phyloP scores from a whole-genome alignment of 495 filamentous ascomycete species.

The Parathielavia appendiculata region DNA sequence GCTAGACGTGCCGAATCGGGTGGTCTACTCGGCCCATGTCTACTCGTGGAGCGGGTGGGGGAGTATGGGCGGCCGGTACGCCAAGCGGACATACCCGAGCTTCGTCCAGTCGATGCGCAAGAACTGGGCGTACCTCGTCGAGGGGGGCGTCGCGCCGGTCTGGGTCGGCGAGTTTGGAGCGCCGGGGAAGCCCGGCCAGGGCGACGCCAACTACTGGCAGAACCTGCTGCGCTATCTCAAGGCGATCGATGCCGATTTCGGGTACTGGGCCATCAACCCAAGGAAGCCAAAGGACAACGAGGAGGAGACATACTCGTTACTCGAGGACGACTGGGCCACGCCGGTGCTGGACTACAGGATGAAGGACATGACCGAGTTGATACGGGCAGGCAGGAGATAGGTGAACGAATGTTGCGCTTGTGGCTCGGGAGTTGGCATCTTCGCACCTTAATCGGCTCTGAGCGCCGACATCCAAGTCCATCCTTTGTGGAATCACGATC shows the following conservation, averaged over 20 bases:
- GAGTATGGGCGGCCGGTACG: conserved; percentile 46
- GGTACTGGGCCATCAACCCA: conserved; percentile 61
- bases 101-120: conserved; percentile 53
- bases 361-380: conserved; percentile 51
- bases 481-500: neutral
- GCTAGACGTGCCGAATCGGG: conserved; percentile 45
- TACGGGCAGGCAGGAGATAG: conserved; percentile 19
- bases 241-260: conserved; percentile 53
- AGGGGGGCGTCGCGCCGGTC: conserved; percentile 52
- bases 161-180: conserved; percentile 60
- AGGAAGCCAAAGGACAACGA: conserved; percentile 50
- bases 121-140: conserved; percentile 58
- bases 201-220: conserved; percentile 55
- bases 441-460: neutral
- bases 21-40: conserved; percentile 60
- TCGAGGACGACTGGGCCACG: conserved; percentile 55
- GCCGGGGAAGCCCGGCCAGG: conserved; percentile 41
- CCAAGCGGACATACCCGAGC: conserved; percentile 48
- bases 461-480: neutral
- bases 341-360: conserved; percentile 52
- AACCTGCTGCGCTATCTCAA: conserved; percentile 53
- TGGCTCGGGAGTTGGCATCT: neutral
- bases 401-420: neutral
- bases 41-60: conserved; percentile 62
- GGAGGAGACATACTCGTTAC: conserved; percentile 50